Conservation (phyloP, 1,139 yeast genomes). For the Kodamaea sp. region DNA sequence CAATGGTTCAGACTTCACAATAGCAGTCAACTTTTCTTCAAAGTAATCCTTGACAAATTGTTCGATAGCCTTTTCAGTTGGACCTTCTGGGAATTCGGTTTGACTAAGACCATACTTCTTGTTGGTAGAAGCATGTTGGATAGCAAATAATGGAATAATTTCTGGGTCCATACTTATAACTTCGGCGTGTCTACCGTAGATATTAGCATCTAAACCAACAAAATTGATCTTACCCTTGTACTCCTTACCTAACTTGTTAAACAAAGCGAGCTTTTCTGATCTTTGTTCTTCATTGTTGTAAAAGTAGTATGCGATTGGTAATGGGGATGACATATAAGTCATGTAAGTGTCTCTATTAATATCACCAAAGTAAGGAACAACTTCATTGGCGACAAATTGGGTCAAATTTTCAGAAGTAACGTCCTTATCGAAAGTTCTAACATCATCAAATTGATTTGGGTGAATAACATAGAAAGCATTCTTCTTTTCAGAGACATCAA, state of each 20-base stretch:
- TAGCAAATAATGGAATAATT: slow-evolving; percentile 85
- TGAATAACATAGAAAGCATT: slow-evolving; percentile 50
- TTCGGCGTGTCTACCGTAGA: slow-evolving; percentile 86
- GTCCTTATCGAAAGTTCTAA: slow-evolving; percentile 25
- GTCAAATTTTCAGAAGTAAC: slow-evolving; percentile 34
- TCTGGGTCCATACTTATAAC: slow-evolving; percentile 78
- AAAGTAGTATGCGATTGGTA: slow-evolving; percentile 88
- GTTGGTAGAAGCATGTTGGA: slow-evolving; percentile 68
- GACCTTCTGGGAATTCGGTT: slow-evolving; percentile 39
- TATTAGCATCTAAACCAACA: slow-evolving; percentile 80
- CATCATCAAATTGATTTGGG: slow-evolving; percentile 34
- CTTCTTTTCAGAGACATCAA: slow-evolving; percentile 21
- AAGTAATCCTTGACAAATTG: slow-evolving; percentile 62
- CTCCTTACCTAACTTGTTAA: slow-evolving; percentile 65
- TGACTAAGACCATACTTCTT: slow-evolving; percentile 71
- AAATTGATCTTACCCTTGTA: slow-evolving; percentile 80
- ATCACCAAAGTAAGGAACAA: slow-evolving; percentile 88
- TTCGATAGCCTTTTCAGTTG: slow-evolving; percentile 41
- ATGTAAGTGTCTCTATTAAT: slow-evolving; percentile 79
- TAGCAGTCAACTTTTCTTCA: slow-evolving; percentile 65
- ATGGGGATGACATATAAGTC: slow-evolving; percentile 63
- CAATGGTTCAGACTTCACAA: slow-evolving; percentile 79
- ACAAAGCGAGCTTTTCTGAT: slow-evolving; percentile 46
- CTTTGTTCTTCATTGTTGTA: slow-evolving; percentile 69
- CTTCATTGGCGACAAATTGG: slow-evolving; percentile 62